Evolutionary conservation across 2,329 filamentous ascomycete genomes (phyloP), one percentile per base, ranked within the genome.

Genomic region (Stachybotrys chartarum): DNA sequence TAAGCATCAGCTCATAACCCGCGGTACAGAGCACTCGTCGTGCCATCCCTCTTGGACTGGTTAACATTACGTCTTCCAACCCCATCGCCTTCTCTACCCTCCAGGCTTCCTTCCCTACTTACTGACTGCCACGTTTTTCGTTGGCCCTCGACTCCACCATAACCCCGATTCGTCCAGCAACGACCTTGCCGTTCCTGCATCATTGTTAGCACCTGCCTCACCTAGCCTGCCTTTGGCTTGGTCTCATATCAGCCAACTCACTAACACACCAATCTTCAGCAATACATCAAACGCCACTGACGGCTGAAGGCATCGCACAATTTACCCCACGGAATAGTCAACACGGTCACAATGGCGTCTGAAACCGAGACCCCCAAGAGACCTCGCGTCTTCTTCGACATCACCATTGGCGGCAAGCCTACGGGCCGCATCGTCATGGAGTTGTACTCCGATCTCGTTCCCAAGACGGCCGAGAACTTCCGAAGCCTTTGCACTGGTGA

Each of bases 401-500:
- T 99, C 70, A 79, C 85, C 59, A 87, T 97, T 68, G 91, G 88
- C 68, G 82, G 83, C 57, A 81, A 84, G 65, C 76, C 83, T 48
- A 82, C 84, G 58, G 92, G 91, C 58, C 87, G 93, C 61, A 79
- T 99, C 70, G 85, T 82, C 59, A 93, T 99, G 74, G 91, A 96
- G 78, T 84, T 99, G 58, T 86, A 84, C 75, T 72, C 77, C 61
- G 77, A 83, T 62, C 80, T 95, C 58, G 92, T 96, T 18, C 93
- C 93, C 68, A 96, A 95, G 79, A 97, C 93, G 6, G 90, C 88
- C 61, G 92, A 97, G 66, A 97, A 97, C 81, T 97, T 97, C 81
- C 90, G 92, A 67, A 85, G 86, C 54, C 85, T 97, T 59, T 97
- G 91, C 78, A 96, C 93, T 0, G 93, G 93, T 63, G 93, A 97